Base-by-base conservation (phyloP, 2,329 filamentous ascomycete species). In the Phoma sp. region DNA sequence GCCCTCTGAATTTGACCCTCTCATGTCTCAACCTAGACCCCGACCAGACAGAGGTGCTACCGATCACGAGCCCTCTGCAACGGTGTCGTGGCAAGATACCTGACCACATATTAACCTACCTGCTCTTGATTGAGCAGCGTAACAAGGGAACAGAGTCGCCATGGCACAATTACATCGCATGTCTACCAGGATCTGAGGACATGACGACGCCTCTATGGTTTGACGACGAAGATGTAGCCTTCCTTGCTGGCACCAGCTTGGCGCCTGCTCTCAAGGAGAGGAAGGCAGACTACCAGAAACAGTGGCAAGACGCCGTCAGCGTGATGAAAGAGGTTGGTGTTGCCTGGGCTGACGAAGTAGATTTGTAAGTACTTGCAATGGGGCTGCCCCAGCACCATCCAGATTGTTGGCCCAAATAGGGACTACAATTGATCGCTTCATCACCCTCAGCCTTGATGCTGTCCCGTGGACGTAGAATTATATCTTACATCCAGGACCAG, bases 171-270 rank as follows among this genome's bases (percentile, higher is more conserved):
- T 77, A 77, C 53, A 69, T 77, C 44, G 58, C 60, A 18, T 69
- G 68, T 41, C 61, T 77, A 40, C 75, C 75, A 9, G 57, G 24
- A 9, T 55, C 64, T 10, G 60, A 69, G 22, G 58, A 55, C 13
- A 66, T 77, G 66, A 68, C 61, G n/a, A 75, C 74, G 10, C 71
- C 74, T 13, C 54, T 76, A 7, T 77, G 68, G 67, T 76, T 75
- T 45, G 49, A 66, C 23, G 61, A 71, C 4, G 63, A 71, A 18
- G 75, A 77, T 46, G 48, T 67, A 46, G 51, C 60, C 18, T 75
- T 67, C 62, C 64, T 77, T 22, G 57, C 61, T 5, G 74, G 71
- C 9, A 77, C 74, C 27, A 72, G 72, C 49, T 48, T 77, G 13
- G 57, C 58, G 8, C 57, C 63, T 42, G 70, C 69, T 30, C 61